Evolutionary conservation across 495 filamentous ascomycete species (phyloP).

Genomic region (Penicillium roqueforti): DNA sequence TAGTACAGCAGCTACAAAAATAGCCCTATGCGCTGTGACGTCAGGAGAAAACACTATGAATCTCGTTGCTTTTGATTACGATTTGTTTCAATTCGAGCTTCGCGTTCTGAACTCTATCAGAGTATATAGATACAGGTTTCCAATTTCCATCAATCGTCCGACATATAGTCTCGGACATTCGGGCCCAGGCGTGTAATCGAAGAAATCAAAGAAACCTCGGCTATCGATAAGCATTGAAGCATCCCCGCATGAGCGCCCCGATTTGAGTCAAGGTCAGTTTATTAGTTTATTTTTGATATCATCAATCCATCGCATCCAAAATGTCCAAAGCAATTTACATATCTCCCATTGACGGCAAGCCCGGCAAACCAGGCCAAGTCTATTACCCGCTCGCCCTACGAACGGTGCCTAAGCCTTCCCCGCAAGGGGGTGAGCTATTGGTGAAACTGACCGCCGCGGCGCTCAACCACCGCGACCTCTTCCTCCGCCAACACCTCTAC

Average conservation of each 20-base stretch:
- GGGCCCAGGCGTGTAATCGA: neutral
- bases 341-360: slow-evolving; percentile 51
- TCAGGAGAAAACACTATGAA: neutral
- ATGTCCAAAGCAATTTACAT: slow-evolving; percentile 55
- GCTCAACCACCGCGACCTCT: slow-evolving; percentile 89
- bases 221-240: slow-evolving; percentile 21
- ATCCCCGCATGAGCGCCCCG: slow-evolving; percentile 18
- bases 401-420: slow-evolving; percentile 54
- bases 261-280: neutral
- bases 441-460: slow-evolving; percentile 69
- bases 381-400: slow-evolving; percentile 65
- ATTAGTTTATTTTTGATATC: neutral
- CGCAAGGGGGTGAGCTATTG: slow-evolving; percentile 60
- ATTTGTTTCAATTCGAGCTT: neutral
- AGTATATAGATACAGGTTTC: neutral
- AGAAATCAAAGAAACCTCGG: slow-evolving; percentile 15
- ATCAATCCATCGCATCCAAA: neutral
- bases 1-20: neutral
- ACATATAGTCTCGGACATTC: neutral
- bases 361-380: slow-evolving; percentile 80
- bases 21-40: neutral
- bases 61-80: neutral
- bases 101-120: neutral
- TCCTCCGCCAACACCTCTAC: slow-evolving; percentile 88
- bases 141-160: neutral